Base-by-base conservation (phyloP, 2,329 filamentous ascomycete genomes). In the Aspergillus calidoustus region DNA sequence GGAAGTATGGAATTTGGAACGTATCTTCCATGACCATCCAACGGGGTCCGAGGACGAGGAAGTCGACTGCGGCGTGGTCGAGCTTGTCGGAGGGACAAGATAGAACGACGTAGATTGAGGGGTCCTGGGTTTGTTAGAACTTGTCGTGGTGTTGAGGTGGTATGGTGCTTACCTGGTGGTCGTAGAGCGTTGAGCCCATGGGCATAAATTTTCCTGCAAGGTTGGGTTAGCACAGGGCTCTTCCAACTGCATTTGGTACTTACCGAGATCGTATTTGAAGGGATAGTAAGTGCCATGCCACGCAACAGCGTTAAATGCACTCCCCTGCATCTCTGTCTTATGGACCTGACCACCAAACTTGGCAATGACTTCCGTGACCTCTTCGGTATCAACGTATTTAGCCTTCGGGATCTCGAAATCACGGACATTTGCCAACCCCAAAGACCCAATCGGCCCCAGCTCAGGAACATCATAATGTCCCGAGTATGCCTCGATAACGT, bases 11-110 rank as follows among this genome's bases (percentile, higher is more conserved):
- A n/a, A 58, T 50, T 8, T 52, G 56, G 48, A 58, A 58, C 9
- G 56, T 58, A 30, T 58, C 56, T 49, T 58, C 56, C 56, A 58
- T 58, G 11, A 53, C 56, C 56, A 58, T 58, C 56, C 56, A 58
- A 15, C 56, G 34, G 11, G 56, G 56, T 2, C 56, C 48, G 15
- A 59, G 38, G 22, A 59, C 49, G 15, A 59, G 48, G 25, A 59
- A 59, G 22, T 59, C 48, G 15, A 59, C 56, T 9, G 56, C 56
- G 9, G 56, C 23, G 28, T 59, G 56, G n/a, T 59, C 56, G 2
- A 49, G 49, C 15, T 59, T 59, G 30, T 59, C 56, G 11, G 48
- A 51, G 30, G 56, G 56, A 7, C 56, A 59, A 25, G 56, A 46
- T 4, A 59, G 48, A 23, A 59, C 56, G 19, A 34, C n/a, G 19